These are phyloP conservation scores for Cronartium quercuum DNA, from an alignment of 1,284 basidiomycete species.

Conservation along the genomic window DNA sequence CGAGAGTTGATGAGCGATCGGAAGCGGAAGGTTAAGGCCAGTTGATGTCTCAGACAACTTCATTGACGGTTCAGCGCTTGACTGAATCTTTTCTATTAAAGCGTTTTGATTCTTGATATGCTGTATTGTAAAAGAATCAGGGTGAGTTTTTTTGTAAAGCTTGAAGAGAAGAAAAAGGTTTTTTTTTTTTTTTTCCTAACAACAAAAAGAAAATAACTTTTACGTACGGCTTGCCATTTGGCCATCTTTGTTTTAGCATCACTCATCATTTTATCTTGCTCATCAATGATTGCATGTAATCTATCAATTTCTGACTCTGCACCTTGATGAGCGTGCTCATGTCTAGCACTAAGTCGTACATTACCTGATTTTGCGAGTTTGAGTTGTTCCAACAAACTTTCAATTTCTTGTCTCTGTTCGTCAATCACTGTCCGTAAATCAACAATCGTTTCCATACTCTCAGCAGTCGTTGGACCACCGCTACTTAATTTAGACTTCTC, in stretches of 20 bases:
- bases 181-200: too few relatives aligned
- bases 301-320: conserved; percentile 32
- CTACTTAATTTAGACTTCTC: conserved; percentile 2
- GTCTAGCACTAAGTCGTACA: conserved; percentile 11
- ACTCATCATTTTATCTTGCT: conserved; percentile 32
- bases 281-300: conserved; percentile 29
- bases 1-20: not conserved
- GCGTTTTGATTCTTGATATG: conserved; percentile 24
- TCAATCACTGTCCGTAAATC: conserved; percentile 37
- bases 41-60: not conserved
- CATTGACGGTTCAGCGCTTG: not conserved
- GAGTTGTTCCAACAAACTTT: not conserved
- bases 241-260: conserved; percentile 36
- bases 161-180: conserved; percentile 2
- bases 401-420: conserved; percentile 29
- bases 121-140: not conserved
- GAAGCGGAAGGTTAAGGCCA: not conserved
- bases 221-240: conserved; percentile 39
- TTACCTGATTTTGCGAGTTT: not conserved
- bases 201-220: not conserved
- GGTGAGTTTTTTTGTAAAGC: not conserved
- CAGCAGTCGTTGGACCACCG: conserved; percentile 26
- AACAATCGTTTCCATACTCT: conserved; percentile 35
- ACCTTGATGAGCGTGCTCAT: conserved; percentile 30
- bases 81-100: conserved; percentile 24